Base-by-base conservation (phyloP, 768 basidiomycete genomes). In the Coprinopsis cinerea region DNA sequence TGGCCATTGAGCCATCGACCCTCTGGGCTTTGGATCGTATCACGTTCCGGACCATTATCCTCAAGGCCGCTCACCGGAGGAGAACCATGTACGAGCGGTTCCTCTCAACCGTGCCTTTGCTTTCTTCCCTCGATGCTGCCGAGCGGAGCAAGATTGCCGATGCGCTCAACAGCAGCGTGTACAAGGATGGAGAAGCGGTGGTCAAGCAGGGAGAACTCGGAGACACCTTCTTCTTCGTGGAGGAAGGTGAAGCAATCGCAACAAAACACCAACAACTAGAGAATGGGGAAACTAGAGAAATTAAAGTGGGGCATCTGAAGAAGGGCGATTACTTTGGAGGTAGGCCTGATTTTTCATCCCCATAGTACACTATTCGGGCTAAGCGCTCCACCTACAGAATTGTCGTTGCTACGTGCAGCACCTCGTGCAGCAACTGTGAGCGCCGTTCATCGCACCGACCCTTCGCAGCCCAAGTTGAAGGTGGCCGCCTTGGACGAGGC, bases 321-420 rank as follows among this genome's bases (percentile, higher is more conserved):
- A 92, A 93, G 61, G 95, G 95, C 5, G 94, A 99, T 64, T 99
- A 98, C 74, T 99, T 99, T 70, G 95, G 95, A 69, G 95, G 94
- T 93, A 56, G 64, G 82, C 57, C 44, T 4, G 32, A 23, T n/a
- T n/a, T n/a, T n/a, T n/a, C n/a, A n/a, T n/a, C n/a, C n/a, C n/a
- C n/a, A n/a, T n/a, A n/a, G n/a, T n/a, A n/a, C n/a, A n/a, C n/a
- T n/a, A n/a, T n/a, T n/a, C n/a, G n/a, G n/a, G n/a, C n/a, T n/a
- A n/a, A n/a, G n/a, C n/a, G n/a, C n/a, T n/a, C n/a, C n/a, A n/a
- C n/a, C 30, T 45, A 32, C 67, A 98, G 95, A 99, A 66, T 74
- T 99, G 10, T 92, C 95, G 5, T 73, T 99, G 20, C 76, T 99
- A 49, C 85, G 88, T 52, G 77, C 85, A 11, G 88, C 86, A 35